Conservation (phyloP, 495 filamentous ascomycete species). For the Aspergillus nidulans region DNA sequence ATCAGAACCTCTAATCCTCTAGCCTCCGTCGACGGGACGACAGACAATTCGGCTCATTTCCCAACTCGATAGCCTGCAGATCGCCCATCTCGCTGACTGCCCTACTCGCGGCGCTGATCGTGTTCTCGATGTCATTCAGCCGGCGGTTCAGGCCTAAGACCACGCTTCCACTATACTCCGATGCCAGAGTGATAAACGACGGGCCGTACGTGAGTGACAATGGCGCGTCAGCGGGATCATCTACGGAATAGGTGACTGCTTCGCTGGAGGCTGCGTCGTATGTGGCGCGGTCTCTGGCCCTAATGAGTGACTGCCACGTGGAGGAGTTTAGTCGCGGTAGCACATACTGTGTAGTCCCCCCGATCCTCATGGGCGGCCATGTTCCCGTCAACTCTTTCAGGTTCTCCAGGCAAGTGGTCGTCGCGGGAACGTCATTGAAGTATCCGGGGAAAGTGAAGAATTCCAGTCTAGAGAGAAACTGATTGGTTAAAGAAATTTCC, state of each 20-base stretch:
- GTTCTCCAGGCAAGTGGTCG: slow-evolving; percentile 51
- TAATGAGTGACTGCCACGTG: neutral
- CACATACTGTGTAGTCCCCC: slow-evolving; percentile 52
- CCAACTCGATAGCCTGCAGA: slow-evolving; percentile 54
- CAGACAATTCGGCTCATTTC: slow-evolving; percentile 58
- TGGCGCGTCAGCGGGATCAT: slow-evolving; percentile 48
- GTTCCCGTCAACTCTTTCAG: slow-evolving; percentile 49
- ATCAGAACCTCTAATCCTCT: neutral
- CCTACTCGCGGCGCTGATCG: slow-evolving; percentile 49
- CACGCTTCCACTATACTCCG: slow-evolving; percentile 47
- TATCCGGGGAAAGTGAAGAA: slow-evolving; percentile 60
- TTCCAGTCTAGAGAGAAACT: slow-evolving; percentile 36
- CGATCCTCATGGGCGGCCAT: slow-evolving; percentile 56
- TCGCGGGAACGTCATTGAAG: slow-evolving; percentile 50
- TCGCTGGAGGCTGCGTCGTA: slow-evolving; percentile 47
- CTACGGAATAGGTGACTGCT: slow-evolving; percentile 55
- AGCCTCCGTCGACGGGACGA: neutral
- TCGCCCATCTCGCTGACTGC: slow-evolving; percentile 44
- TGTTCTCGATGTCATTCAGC: slow-evolving; percentile 52
- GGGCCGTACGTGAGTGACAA: slow-evolving; percentile 52
- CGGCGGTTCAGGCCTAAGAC: slow-evolving; percentile 56
- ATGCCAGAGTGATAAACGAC: slow-evolving; percentile 50
- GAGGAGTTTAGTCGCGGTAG: no score
- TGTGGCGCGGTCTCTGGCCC: slow-evolving; percentile 44
- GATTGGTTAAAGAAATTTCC: neutral